Conservation (phyloP, 768 basidiomycete species). For the Nidularia pulvinata region DNA sequence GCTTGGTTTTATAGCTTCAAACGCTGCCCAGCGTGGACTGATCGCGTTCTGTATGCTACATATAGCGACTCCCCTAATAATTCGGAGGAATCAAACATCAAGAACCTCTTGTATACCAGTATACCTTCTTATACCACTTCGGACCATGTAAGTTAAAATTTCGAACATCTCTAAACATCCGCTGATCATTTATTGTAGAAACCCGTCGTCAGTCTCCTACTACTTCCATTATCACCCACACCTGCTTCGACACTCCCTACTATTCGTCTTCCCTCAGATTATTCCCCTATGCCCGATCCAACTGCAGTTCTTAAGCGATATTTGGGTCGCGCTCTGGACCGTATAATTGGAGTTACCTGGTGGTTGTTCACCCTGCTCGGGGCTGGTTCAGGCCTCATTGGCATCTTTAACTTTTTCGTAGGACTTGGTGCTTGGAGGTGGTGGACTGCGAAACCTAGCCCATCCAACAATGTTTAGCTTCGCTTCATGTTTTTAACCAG, state of each 20-base stretch:
- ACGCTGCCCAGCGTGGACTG: constrained; percentile 91
- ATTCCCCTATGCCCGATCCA: constrained; percentile 54
- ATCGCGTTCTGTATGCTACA: constrained; percentile 86
- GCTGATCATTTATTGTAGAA: constrained; percentile 46
- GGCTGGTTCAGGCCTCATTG: constrained; percentile 70
- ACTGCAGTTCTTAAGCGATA: constrained; percentile 56
- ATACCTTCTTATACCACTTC: constrained; percentile 86
- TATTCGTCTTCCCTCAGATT: constrained; percentile 49
- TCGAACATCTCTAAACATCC: background rate
- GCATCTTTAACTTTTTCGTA: constrained; percentile 71
- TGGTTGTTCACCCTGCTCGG: constrained; percentile 74
- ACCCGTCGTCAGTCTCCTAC: constrained; percentile 79
- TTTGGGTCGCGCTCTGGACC: constrained; percentile 67
- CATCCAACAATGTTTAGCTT: constrained; percentile 1
- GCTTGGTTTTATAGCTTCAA: constrained; percentile 40
- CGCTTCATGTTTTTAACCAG: background rate
- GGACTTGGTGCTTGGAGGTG: constrained; percentile 66
- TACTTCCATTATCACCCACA: constrained; percentile 46
- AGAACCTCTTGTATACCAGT: constrained; percentile 73
- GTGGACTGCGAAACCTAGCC: constrained; percentile 38
- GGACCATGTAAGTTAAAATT: constrained; percentile 69
- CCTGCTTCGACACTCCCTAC: constrained; percentile 25
- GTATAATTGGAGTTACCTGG: constrained; percentile 80
- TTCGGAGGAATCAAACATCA: constrained; percentile 51
- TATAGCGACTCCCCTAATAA: constrained; percentile 60